phyloP scores from a whole-genome alignment of 1,284 basidiomycete species.

The Papiliotrema terrestris region DNA sequence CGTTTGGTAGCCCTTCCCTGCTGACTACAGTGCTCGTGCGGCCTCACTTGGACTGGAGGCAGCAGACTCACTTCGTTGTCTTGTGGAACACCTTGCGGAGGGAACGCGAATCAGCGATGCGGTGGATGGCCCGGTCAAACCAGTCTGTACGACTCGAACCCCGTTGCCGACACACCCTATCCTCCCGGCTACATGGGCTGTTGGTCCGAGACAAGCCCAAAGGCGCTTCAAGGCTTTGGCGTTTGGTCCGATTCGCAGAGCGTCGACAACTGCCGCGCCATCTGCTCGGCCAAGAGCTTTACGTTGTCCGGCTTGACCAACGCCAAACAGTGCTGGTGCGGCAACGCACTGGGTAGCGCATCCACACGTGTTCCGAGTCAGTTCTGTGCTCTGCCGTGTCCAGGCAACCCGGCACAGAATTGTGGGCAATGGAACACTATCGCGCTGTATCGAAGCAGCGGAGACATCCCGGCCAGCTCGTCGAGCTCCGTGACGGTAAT shows the following conservation, averaged over 20 bases:
- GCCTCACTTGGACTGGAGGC: neutral
- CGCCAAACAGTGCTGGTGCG: conserved; percentile 2
- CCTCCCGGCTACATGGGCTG: conserved; percentile 13
- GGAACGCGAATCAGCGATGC: neutral
- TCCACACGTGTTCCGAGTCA: conserved; percentile 1
- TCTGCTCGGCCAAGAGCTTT: conserved; percentile 15
- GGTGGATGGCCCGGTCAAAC: neutral
- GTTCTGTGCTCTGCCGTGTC: conserved; percentile 19
- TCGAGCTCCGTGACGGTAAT: neutral
- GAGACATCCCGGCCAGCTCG: neutral
- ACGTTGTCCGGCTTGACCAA: conserved; percentile 13
- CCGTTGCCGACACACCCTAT: neutral
- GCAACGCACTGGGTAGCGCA: neutral
- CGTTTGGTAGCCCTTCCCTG: neutral
- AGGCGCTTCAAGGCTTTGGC: neutral
- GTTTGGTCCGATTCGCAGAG: neutral
- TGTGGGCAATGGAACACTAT: conserved; percentile 17
- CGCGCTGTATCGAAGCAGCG: neutral
- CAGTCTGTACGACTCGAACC: neutral
- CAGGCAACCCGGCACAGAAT: conserved; percentile 16
- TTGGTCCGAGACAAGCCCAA: conserved; percentile 3
- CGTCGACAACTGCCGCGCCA: conserved; percentile 12
- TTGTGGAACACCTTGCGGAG: neutral
- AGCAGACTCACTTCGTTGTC: neutral
- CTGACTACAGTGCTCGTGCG: conserved; percentile 1